Evolutionary conservation across 2,329 filamentous ascomycete genomes (phyloP).

Genomic region (Neofusicoccum sp.): DNA sequence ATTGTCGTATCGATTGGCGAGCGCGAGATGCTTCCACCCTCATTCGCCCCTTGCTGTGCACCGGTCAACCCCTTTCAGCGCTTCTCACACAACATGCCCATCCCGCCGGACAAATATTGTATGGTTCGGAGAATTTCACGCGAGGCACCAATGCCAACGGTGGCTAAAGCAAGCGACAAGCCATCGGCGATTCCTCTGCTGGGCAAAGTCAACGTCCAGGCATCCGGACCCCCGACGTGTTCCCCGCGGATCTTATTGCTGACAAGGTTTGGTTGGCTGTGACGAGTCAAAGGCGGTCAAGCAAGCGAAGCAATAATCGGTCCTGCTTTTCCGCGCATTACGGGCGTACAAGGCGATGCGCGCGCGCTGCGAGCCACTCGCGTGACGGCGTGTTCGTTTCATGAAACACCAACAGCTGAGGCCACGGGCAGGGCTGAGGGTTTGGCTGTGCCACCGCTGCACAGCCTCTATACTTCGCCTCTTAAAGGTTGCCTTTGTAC

Average conservation of each 20-base stretch:
- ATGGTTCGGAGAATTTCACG: background rate
- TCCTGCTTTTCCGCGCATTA: background rate
- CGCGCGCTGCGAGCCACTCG: background rate
- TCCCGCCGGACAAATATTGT: no score
- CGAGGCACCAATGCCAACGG: background rate
- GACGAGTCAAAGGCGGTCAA: background rate
- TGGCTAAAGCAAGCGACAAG: background rate
- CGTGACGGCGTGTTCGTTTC: background rate
- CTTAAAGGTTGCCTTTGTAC: background rate
- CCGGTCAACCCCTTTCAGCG: background rate
- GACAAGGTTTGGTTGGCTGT: background rate
- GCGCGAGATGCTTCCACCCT: background rate
- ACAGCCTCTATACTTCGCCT: background rate
- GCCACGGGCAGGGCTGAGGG: background rate
- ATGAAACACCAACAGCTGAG: constrained; percentile 7
- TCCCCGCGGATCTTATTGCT: background rate
- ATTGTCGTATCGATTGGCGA: no score
- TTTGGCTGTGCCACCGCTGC: background rate
- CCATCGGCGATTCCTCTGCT: background rate
- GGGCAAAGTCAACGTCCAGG: background rate
- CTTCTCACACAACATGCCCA: background rate
- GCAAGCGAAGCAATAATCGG: background rate
- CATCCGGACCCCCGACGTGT: background rate
- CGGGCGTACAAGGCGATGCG: background rate
- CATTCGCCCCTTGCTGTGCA: background rate